Base-by-base conservation (phyloP, 164 flowering plant species). In the Liquidambar formosana region DNA sequence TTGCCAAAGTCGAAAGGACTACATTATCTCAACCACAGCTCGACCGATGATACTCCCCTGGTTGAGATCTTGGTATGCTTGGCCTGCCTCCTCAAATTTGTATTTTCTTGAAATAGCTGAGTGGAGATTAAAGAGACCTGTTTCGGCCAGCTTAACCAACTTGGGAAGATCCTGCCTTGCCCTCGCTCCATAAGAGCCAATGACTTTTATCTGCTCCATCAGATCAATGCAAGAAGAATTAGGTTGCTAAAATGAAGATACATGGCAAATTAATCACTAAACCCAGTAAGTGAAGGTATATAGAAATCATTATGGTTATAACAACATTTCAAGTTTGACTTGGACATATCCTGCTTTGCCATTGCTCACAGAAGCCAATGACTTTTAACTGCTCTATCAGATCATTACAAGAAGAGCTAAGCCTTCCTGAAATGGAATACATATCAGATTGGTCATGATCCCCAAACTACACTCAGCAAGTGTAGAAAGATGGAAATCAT, bases 11-110 rank as follows among this genome's bases (percentile, higher is more conserved):
- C 13, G 10, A 47, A 47, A 10, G 15, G 2, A 22, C 69, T 77
- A 88, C 86, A 85, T 78, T 43, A 92, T 90, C 82, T 91, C 93
- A 10, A 91, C 89, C 0, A 95, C 96, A 61, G 89, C 97, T 63
- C 98, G 89, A 44, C 99, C 89, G 26, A 87, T 68, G 21, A 93
- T 90, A 8, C 54, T 83, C 26, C 99, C 98, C 44, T 77, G 65
- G 71, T 90, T 81, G 44, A 95, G 96, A 81, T 95, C 95, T 57
- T 91, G 71, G 69, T 84, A 93, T 52, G 94, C 96, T 66, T 85
- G 63, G 33, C 57, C 81, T 1, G 89, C 91, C 57, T 95, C 99
- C 69, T 91, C 97, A 62, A 95, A 85, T 71, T 75, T 84, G 82
- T 91, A 91, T 71, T 77, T 91, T 65, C 86, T 83, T n/a, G 99